A percentile compares a stretch with the other conserved stretches of the same genome.
Evolutionary conservation across 2,329 filamentous ascomycete genomes (phyloP).

Genomic region (Scolecobasidium constrictum): DNA sequence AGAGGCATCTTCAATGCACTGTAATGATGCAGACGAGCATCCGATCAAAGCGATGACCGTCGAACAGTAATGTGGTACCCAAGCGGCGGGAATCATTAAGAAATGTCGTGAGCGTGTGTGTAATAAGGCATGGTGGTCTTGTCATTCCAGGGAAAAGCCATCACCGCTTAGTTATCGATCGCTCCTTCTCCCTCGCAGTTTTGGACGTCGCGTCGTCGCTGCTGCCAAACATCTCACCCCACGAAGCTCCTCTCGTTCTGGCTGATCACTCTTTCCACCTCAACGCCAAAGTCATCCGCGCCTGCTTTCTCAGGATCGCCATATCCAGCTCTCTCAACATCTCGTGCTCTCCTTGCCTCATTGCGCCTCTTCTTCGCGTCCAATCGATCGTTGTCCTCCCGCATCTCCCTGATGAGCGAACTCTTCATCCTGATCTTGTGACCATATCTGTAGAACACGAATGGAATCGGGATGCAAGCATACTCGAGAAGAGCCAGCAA

Average conservation of each 20-base stretch:
- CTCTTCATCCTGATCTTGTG: constrained; percentile 46
- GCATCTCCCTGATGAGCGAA: constrained; percentile 38
- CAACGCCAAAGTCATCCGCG: neutral
- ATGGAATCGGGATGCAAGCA: constrained; percentile 64
- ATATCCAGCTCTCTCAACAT: neutral
- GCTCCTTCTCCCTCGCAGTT: no score
- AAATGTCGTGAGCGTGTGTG: no score
- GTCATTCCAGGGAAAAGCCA: no score
- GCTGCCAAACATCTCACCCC: no score
- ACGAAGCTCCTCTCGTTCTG: neutral
- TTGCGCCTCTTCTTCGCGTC: constrained; percentile 28
- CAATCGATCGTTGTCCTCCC: constrained; percentile 30
- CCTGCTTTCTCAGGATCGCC: neutral
- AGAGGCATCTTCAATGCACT: no score
- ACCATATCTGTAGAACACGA: constrained; percentile 61
- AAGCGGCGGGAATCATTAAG: no score
- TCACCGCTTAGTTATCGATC: no score
- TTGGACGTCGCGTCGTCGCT: no score
- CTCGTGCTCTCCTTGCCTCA: constrained; percentile 31
- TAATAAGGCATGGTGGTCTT: no score
- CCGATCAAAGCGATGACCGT: no score
- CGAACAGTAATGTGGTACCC: no score
- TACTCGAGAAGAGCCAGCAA: constrained; percentile 65
- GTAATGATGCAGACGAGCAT: no score
- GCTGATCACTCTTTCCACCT: neutral